Evolutionary conservation across 306 rosid species (phyloP), one percentile per base, ranked within the genome.

Genomic region (Rosa lucieae): DNA sequence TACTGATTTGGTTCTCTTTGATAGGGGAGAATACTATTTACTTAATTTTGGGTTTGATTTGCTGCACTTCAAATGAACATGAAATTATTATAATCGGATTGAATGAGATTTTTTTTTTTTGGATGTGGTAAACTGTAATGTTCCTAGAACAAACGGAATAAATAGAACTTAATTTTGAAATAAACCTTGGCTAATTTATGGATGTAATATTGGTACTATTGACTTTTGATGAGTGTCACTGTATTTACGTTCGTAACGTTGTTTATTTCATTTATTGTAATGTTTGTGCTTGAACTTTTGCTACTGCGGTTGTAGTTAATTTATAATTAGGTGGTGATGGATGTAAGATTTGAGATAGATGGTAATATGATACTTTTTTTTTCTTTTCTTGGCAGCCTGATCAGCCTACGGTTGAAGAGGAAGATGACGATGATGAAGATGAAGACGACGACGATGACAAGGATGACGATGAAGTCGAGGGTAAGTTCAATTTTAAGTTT

Each of bases 381-480:
- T n/a, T n/a, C n/a, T 51, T 46, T 70, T 35, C 47, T 59, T 47
- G 53, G 74, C 84, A 92, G 98, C 75, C 86, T 21, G 98, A 94
- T 80, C 90, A 91, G 70, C 97, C 97, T 23, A 77, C 90, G 39
- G 87, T 92, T 29, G 97, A 94, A 75, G 97, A 92, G 12, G 97
- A 92, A 1, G 94, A 91, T 0, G 97, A 89, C 0, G 97, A 94
- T 0, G 97, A 92, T 0, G 97, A 94, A 0, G 98, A 94, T 0
- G 97, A 94, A 0, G 98, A 94, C 0, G 94, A 92, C 0, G 97
- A 91, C 0, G 93, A 89, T 48, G 86, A 86, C 53, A 80, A 88
- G 70, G 92, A 88, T 21, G 92, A 90, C 9, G 96, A 88, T 39
- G 84, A 86, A 59, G 92, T 13, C 0, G 98, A 94, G 40, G 99